Percentiles rank a stretch among this genome's conserved stretches.
Conservation (phyloP, 1,139 yeast genomes). For the Kluyveromyces marxianus region DNA sequence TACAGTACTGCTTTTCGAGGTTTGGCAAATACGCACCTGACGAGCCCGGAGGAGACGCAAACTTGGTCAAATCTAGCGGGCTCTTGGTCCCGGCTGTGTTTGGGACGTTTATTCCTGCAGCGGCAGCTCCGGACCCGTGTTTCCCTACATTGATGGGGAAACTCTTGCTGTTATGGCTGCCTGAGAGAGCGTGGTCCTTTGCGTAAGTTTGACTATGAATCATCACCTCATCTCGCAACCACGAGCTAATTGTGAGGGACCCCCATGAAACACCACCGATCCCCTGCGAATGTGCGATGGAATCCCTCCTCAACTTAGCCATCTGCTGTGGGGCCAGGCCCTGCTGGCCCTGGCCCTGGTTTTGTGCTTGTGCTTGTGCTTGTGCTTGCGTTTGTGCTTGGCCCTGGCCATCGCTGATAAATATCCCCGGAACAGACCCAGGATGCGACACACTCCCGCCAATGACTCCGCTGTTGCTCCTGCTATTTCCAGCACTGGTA, state of each 20-base stretch:
- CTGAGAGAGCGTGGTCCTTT: conserved; percentile 1
- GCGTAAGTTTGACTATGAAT: conserved; percentile 24
- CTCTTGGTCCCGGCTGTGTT: conserved; percentile 1
- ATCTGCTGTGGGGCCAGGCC: conserved; percentile 22
- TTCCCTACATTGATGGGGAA: background rate
- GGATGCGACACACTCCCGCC: no score
- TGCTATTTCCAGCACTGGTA: background rate
- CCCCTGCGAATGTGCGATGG: conserved; percentile 93
- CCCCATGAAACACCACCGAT: conserved; percentile 99
- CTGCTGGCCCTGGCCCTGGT: conserved; percentile 12
- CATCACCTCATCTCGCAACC: conserved; percentile 89
- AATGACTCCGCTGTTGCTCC: no score
- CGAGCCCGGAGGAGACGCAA: conserved; percentile 57
- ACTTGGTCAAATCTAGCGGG: conserved; percentile 5
- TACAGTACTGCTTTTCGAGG: conserved; percentile 91
- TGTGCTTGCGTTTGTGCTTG: background rate
- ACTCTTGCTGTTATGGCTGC: conserved; percentile 6
- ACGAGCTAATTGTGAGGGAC: conserved; percentile 85
- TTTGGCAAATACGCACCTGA: conserved; percentile 76
- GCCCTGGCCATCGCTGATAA: conserved; percentile 1
- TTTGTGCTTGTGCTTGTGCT: conserved; percentile 2
- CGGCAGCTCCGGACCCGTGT: background rate
- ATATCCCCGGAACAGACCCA: conserved; percentile 4
- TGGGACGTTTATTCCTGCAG: no score
- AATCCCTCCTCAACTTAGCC: conserved; percentile 64